phyloP scores from a whole-genome alignment of 495 filamentous ascomycete genomes.

The Neurospora sp. region DNA sequence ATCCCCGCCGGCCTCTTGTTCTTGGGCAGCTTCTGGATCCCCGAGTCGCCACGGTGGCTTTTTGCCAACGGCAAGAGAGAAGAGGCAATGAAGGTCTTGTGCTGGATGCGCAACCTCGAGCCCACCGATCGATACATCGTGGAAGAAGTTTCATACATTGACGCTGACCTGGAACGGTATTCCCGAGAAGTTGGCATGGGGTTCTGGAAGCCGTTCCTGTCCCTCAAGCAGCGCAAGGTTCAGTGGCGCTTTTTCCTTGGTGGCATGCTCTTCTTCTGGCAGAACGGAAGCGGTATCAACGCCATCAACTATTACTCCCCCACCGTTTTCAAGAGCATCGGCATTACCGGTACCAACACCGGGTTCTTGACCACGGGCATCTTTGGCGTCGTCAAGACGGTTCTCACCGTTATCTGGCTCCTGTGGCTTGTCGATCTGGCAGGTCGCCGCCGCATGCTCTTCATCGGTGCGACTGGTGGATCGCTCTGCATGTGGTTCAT shows the following conservation, averaged over 20 bases:
- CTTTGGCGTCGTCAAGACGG: constrained; percentile 46
- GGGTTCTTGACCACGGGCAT: constrained; percentile 42
- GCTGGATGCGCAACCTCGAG: constrained; percentile 53
- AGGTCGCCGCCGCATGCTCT: constrained; percentile 42
- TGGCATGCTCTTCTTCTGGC: constrained; percentile 54
- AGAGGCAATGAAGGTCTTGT: constrained; percentile 47
- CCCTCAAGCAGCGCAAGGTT: constrained; percentile 37
- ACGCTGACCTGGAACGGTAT: constrained; percentile 48
- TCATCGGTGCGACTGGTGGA: constrained; percentile 45
- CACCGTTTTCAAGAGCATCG: constrained; percentile 50
- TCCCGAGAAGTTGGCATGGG: constrained; percentile 45
- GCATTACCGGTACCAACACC: constrained; percentile 40
- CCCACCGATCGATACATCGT: constrained; percentile 52
- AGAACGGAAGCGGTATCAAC: constrained; percentile 57
- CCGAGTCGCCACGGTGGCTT: constrained; percentile 56
- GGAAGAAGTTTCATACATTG: constrained; percentile 54
- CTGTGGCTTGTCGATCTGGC: constrained; percentile 44
- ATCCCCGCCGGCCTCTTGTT: constrained; percentile 44
- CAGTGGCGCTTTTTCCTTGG: constrained; percentile 58
- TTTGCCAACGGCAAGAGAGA: constrained; percentile 44
- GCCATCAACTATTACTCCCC: constrained; percentile 59
- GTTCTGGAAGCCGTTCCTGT: constrained; percentile 59
- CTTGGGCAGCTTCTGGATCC: constrained; percentile 39
- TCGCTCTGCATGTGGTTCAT: constrained; percentile 49
- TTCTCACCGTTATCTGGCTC: constrained; percentile 50